Base-by-base conservation (phyloP, 1,284 basidiomycete genomes). In the Schizophyllum commune region DNA sequence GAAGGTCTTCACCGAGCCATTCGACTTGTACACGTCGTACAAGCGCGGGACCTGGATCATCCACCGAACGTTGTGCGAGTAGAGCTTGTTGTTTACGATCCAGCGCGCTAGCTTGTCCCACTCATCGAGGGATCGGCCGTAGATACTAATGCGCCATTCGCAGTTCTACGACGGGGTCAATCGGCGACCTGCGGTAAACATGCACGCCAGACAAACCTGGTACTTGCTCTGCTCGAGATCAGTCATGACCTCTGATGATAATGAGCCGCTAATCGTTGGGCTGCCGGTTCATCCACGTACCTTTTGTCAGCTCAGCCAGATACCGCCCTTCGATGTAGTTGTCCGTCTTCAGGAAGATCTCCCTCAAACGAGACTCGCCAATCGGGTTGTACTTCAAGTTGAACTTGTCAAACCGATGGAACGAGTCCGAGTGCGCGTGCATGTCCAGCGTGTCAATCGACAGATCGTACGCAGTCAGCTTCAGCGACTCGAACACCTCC, bases 31-130 rank as follows among this genome's bases (percentile, higher is more conserved):
- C 20, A 99, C 87, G 68, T 97, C 92, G 77, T 99, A 99, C 63
- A 99, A 74, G 1, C 97, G 88, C 2, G 97, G 97, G 13, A 99
- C 82, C 74, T 99, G 97, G 68, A 99, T 92, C 58, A 99, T 84
- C 97, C 97, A 99, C 58, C 97, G 85, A 34, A 99, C 94, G 70
- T 99, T 99, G 73, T 98, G 95, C 7, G 95, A 98, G 73, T 86
- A 94, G 13, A 99, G 80, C 72, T 95, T 94, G 79, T 98, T 87
- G 71, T 92, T 84, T 69, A 98, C 87, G 59, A 99, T 88, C 97
- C 97, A 99, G 78, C 89, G 89, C 6, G 97, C 96, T 5, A 99
- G 81, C 71, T 98, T 98, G 79, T 99, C 97, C 97, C 97, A 99
- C 76, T 99, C 97, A 64, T 87, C 77, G 15, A 72, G 67, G 1